Evolutionary conservation across 352 stramenopile genomes (phyloP).

Genomic region (Aphanomyces euteiches): DNA sequence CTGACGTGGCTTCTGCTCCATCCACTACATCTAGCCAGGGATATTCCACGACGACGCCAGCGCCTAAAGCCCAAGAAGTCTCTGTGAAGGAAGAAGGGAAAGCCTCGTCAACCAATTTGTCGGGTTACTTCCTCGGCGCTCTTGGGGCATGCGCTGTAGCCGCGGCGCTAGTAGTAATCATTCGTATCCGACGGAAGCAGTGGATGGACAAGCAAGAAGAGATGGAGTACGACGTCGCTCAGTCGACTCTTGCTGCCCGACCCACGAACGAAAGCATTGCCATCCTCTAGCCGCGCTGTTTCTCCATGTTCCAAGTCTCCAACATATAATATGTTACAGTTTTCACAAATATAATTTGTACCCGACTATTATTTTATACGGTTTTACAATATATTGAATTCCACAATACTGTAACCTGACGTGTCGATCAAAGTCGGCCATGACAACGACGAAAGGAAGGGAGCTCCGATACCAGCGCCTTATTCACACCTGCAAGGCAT

Average conservation of each 20-base stretch:
- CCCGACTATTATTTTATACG: background rate
- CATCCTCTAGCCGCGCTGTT: constrained; percentile 15
- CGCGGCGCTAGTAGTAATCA: constrained; percentile 16
- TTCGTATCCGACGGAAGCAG: constrained; percentile 23
- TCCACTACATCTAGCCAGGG: no score
- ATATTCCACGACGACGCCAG: background rate
- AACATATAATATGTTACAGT: background rate
- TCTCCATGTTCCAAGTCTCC: no score
- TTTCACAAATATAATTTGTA: constrained; percentile 6
- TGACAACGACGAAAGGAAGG: background rate
- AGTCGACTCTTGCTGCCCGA: constrained; percentile 2
- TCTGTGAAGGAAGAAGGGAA: background rate
- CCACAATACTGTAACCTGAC: background rate
- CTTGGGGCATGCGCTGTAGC: background rate
- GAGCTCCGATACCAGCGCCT: constrained; percentile 1
- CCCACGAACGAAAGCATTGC: constrained; percentile 18
- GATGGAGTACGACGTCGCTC: constrained; percentile 13
- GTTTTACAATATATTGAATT: constrained; percentile 3
- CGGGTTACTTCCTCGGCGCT: background rate
- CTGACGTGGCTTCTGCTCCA: no score
- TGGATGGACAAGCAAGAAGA: constrained; percentile 24
- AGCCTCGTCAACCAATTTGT: background rate
- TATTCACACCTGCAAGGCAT: constrained; percentile 7
- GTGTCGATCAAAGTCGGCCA: background rate
- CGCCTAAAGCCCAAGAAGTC: background rate